Percentiles rank a stretch among this genome's conserved stretches.
Evolutionary conservation across 352 stramenopile genomes (phyloP).

Genomic region (Phytophthora hibernalis): DNA sequence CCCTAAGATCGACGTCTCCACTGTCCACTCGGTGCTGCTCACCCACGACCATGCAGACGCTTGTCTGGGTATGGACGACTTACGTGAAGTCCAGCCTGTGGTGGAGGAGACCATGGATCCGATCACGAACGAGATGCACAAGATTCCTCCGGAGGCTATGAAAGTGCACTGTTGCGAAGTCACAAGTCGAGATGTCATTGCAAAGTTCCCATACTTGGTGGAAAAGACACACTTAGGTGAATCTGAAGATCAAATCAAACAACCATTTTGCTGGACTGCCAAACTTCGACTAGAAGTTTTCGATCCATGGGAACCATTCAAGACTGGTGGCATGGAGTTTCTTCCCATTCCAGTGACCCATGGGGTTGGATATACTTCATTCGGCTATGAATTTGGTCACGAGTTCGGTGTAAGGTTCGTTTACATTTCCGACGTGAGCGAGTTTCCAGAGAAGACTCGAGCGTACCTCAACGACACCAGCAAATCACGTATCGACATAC

Average conservation of each 20-base stretch:
- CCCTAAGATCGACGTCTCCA: constrained; percentile 40
- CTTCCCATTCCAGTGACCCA: constrained; percentile 74
- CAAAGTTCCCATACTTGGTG: constrained; percentile 79
- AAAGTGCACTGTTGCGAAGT: constrained; percentile 55
- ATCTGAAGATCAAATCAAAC: constrained; percentile 13
- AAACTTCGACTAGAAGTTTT: constrained; percentile 65
- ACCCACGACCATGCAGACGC: constrained; percentile 84
- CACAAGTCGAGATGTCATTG: constrained; percentile 56
- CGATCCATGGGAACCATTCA: constrained; percentile 49
- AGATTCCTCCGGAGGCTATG: constrained; percentile 46
- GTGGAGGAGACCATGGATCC: constrained; percentile 46
- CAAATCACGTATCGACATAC: constrained; percentile 58
- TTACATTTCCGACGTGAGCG: constrained; percentile 84
- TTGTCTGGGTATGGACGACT: constrained; percentile 73
- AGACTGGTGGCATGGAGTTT: constrained; percentile 38
- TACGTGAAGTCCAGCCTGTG: constrained; percentile 65
- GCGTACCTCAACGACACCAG: constrained; percentile 52
- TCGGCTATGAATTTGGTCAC: constrained; percentile 70
- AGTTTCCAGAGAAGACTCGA: constrained; percentile 53
- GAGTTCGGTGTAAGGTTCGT: constrained; percentile 65
- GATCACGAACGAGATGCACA: constrained; percentile 47
- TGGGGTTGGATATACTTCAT: constrained; percentile 68
- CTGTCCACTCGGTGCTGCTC: constrained; percentile 71
- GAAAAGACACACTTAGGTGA: constrained; percentile 27
- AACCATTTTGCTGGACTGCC: constrained; percentile 60